Conservation (phyloP, 1,284 basidiomycete species). For the Cerrena zonata region DNA sequence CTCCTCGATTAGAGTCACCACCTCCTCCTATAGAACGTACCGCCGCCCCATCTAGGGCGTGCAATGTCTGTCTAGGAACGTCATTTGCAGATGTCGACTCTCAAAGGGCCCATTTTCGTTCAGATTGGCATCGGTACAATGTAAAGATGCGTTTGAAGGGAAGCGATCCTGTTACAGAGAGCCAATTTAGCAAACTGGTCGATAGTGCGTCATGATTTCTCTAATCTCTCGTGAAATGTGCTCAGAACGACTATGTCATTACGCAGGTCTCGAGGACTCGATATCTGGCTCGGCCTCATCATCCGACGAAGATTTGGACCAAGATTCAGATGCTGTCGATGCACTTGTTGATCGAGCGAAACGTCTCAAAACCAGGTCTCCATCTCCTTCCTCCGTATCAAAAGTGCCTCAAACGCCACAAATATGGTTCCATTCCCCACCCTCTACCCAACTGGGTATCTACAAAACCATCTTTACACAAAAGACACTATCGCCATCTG, state of each 20-base stretch:
- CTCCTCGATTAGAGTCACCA: slow-evolving; percentile 17
- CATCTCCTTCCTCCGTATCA: slow-evolving; percentile 36
- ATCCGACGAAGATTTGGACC: slow-evolving; percentile 45
- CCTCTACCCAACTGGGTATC: slow-evolving; percentile 83
- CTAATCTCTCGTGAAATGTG: not conserved
- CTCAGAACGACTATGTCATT: not conserved
- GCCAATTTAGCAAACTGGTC: slow-evolving; percentile 70
- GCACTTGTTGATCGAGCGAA: slow-evolving; percentile 59
- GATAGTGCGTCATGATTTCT: slow-evolving; percentile 53
- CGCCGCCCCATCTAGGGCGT: slow-evolving; percentile 48
- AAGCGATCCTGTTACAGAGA: slow-evolving; percentile 57
- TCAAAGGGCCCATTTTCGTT: slow-evolving; percentile 84
- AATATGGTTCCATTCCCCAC: slow-evolving; percentile 83
- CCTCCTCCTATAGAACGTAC: slow-evolving; percentile 20
- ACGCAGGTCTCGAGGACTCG: slow-evolving; percentile 77
- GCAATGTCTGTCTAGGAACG: slow-evolving; percentile 72
- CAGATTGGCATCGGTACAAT: slow-evolving; percentile 98
- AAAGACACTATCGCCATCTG: slow-evolving; percentile 31
- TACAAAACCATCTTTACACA: slow-evolving; percentile 73
- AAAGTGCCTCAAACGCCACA: slow-evolving; percentile 67
- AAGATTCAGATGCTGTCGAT: slow-evolving; percentile 66
- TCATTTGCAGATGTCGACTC: slow-evolving; percentile 73
- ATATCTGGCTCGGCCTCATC: slow-evolving; percentile 83
- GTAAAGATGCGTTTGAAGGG: slow-evolving; percentile 75
- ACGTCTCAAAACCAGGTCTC: slow-evolving; percentile 41